These are phyloP conservation scores for Haplosporangium gracile DNA, from an alignment of 192 early-diverging fungal genomes.

Conservation along the genomic window DNA sequence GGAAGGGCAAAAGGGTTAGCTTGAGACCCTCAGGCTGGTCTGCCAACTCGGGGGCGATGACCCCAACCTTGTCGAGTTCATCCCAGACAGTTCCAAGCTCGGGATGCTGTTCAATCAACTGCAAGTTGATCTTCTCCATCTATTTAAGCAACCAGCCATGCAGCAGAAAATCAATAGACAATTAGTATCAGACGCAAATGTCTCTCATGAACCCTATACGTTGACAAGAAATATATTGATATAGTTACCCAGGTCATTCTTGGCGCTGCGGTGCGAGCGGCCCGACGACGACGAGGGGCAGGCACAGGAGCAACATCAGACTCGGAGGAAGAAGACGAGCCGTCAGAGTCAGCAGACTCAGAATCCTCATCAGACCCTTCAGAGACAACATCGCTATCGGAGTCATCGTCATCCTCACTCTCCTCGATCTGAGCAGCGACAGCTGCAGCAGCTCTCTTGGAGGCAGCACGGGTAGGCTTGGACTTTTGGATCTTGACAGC, in stretches of 20 bases:
- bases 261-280: not conserved
- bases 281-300: not conserved
- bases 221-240: not conserved
- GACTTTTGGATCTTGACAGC: not conserved
- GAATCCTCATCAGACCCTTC: slow-evolving; percentile 18
- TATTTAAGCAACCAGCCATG: not conserved
- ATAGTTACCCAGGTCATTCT: slow-evolving; percentile 27
- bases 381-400: slow-evolving; percentile 16
- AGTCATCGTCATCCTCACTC: not conserved
- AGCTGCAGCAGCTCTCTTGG: slow-evolving; percentile 21
- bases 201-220: not conserved
- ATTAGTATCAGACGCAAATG: not conserved
- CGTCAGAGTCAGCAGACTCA: not conserved
- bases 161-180: not conserved
- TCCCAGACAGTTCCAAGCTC: slow-evolving; percentile 77
- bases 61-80: slow-evolving; percentile 56
- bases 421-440: slow-evolving; percentile 23
- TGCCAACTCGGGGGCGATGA: slow-evolving; percentile 49
- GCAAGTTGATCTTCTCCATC: slow-evolving; percentile 54
- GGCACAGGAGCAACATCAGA: slow-evolving; percentile 2
- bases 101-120: slow-evolving; percentile 62
- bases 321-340: not conserved
- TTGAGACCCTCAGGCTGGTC: slow-evolving; percentile 78
- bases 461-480: slow-evolving; percentile 26
- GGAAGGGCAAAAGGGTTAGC: slow-evolving; percentile 89